phyloP scores from a whole-genome alignment of 2,329 filamentous ascomycete species.

The Byssothecium circinans region DNA sequence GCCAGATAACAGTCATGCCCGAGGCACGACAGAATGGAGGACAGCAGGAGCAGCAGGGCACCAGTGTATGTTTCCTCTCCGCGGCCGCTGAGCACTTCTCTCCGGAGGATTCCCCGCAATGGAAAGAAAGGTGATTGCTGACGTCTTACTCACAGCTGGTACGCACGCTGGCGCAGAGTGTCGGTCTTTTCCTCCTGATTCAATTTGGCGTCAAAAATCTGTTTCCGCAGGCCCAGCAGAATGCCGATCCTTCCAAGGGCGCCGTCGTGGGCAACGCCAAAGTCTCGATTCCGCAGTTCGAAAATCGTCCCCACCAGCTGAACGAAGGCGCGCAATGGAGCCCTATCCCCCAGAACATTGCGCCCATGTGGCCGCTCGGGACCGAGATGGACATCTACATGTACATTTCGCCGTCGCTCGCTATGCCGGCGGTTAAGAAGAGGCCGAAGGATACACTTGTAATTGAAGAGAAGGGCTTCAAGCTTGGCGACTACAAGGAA shows the following conservation, averaged over 20 bases:
- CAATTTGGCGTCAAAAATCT: constrained; percentile 61
- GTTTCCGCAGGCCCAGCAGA: constrained; percentile 43
- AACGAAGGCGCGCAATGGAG: constrained; percentile 61
- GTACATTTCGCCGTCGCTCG: constrained; percentile 76
- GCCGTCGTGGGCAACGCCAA: constrained; percentile 29
- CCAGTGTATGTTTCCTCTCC: constrained; percentile 21
- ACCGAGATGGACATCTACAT: constrained; percentile 79
- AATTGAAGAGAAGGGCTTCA: constrained; percentile 78
- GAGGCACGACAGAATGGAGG: constrained; percentile 30
- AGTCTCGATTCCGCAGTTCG: constrained; percentile 41
- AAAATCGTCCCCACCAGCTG: constrained; percentile 45
- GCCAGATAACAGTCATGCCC: constrained; percentile 29
- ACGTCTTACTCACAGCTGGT: constrained; percentile 30
- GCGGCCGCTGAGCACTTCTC: neutral
- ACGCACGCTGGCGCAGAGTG: constrained; percentile 53
- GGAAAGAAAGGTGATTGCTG: constrained; percentile 13
- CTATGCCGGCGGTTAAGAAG: constrained; percentile 67
- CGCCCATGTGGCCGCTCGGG: constrained; percentile 84
- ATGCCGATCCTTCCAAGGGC: constrained; percentile 21
- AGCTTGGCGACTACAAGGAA: constrained; percentile 76
- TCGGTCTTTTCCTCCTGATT: constrained; percentile 61
- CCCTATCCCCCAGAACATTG: constrained; percentile 68
- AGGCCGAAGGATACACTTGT: constrained; percentile 70
- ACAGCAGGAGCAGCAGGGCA: constrained; percentile 20
- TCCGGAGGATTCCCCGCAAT: neutral